Evolutionary conservation across 2,329 filamentous ascomycete species (phyloP).

Genomic region (Cercospora sesami): DNA sequence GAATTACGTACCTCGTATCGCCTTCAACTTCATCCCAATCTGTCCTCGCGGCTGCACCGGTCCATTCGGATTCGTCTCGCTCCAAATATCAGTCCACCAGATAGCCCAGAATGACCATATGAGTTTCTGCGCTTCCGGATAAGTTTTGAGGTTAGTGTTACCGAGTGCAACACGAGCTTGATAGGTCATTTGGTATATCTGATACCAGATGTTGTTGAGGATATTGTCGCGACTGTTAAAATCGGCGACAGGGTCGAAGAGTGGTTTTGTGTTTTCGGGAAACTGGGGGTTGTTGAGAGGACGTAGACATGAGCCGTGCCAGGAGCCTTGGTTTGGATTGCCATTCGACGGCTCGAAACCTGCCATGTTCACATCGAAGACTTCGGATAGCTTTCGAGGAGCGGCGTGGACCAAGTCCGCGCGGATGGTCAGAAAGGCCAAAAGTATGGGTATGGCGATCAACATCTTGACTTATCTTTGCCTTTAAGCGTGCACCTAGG

Average conservation of each 20-base stretch:
- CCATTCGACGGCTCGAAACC: background rate
- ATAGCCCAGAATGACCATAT: background rate
- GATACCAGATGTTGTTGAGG: conserved; percentile 8
- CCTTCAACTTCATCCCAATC: conserved; percentile 1
- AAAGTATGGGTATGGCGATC: background rate
- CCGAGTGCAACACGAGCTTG: background rate
- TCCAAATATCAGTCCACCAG: background rate
- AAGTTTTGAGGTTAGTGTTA: background rate
- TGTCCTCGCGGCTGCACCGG: background rate
- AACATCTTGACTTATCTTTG: background rate
- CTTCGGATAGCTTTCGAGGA: background rate
- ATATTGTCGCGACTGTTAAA: background rate
- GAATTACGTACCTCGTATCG: background rate
- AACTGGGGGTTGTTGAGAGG: background rate
- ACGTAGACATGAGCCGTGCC: background rate
- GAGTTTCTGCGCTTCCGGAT: background rate
- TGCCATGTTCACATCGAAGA: background rate
- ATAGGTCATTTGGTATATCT: conserved; percentile 6
- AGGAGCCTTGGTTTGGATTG: background rate
- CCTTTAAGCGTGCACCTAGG: background rate
- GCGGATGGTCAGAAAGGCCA: background rate
- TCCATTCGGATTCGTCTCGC: background rate
- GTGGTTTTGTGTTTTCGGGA: background rate
- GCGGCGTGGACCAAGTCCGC: background rate
- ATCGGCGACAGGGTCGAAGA: background rate